phyloP scores from a whole-genome alignment of 257 asterid species.

The Fraxinus americana region DNA sequence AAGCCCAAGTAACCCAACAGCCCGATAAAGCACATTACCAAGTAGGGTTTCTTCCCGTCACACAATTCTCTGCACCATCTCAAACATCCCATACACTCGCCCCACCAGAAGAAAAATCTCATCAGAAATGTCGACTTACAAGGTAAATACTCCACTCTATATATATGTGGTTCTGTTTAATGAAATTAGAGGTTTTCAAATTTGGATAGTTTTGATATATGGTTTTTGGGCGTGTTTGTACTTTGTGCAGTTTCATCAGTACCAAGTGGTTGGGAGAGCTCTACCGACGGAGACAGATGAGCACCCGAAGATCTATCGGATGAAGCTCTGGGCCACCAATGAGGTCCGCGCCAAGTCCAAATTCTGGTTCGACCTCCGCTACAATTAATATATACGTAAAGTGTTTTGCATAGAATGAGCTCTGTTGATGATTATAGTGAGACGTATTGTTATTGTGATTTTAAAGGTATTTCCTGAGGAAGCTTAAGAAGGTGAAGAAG shows the following conservation, averaged over 20 bases:
- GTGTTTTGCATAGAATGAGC: background rate
- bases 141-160: background rate
- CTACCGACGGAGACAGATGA: background rate
- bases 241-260: background rate
- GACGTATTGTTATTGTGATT: too few species aligned
- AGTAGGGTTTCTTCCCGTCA: background rate
- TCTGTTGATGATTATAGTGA: background rate
- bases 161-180: background rate
- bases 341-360: constrained; percentile 1
- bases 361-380: background rate
- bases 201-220: background rate
- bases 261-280: background rate
- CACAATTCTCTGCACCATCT: background rate
- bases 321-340: constrained; percentile 1
- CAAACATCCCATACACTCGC: background rate
- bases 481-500: background rate
- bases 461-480: background rate
- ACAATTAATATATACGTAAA: too few species aligned
- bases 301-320: background rate
- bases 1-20: too few species aligned
- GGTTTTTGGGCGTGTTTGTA: background rate
- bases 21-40: background rate
- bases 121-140: background rate
- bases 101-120: background rate
- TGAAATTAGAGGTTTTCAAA: background rate